Percentiles rank a stretch among this genome's conserved stretches.
phyloP scores from a whole-genome alignment of 108 stramenopile species.

The Pseudonitzschia delicatissima region DNA sequence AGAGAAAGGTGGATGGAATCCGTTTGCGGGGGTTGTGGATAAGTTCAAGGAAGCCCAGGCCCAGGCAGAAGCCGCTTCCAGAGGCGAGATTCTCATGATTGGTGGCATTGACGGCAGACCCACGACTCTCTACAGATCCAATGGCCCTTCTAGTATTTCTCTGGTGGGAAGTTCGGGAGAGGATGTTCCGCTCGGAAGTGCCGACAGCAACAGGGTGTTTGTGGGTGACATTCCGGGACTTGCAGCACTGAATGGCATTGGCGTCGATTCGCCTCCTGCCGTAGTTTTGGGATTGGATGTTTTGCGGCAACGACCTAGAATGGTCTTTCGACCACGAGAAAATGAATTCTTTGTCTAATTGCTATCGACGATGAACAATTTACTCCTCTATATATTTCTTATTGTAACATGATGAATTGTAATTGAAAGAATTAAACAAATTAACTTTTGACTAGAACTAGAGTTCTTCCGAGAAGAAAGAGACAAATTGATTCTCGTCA shows the following conservation, averaged over 20 bases:
- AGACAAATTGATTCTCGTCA: no score
- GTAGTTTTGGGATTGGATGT: conserved; percentile 81
- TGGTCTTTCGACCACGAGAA: conserved; percentile 54
- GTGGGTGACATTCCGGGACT: conserved; percentile 80
- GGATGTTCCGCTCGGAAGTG: conserved; percentile 73
- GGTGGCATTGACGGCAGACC: conserved; percentile 48
- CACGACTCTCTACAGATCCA: conserved; percentile 46
- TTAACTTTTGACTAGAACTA: no score
- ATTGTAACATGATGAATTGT: no score
- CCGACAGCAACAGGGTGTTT: conserved; percentile 50
- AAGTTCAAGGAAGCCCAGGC: conserved; percentile 52
- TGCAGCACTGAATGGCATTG: conserved; percentile 62
- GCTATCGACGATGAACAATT: no score
- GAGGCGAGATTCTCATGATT: conserved; percentile 58
- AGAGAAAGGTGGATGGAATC: conserved; percentile 35
- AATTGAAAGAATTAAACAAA: no score
- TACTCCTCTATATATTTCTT: no score
- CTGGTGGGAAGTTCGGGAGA: conserved; percentile 44
- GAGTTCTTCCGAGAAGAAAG: no score
- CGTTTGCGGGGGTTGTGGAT: conserved; percentile 46
- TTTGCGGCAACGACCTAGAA: conserved; percentile 40
- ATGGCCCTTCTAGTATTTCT: conserved; percentile 15
- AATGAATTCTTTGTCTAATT: conserved; percentile 64
- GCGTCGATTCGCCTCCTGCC: conserved; percentile 61
- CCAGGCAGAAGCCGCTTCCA: conserved; percentile 41